Base-by-base conservation (phyloP, 495 filamentous ascomycete genomes). In the Pseudevernia furfuracea region DNA sequence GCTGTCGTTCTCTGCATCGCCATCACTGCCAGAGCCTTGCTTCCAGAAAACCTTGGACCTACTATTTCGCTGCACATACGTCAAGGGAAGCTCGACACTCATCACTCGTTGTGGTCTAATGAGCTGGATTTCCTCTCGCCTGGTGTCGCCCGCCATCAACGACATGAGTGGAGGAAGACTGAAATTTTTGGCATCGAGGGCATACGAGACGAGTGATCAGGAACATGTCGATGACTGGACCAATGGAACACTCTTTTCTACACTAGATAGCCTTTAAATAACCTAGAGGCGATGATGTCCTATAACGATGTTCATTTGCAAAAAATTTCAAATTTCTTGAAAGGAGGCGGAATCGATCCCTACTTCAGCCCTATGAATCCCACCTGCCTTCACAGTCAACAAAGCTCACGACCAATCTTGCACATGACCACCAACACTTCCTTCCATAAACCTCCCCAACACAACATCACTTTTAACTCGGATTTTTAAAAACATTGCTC, bases 51-150 rank as follows among this genome's bases (percentile, higher is more conserved):
- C 96, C 30, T 63, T 96, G 21, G 80, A 86, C 56, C 75, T 96
- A 19, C 60, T 96, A 9, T 91, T 89, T 70, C 84, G 89, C 34
- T 84, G 85, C 11, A 87, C 85, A 0, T 80, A 81, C 30, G 86
- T 96, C 28, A 85, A 87, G 5, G 94, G 91, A 0, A 91, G 90
- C 71, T 89, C 87, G 30, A 96, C 91, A 17, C 76, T 96, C 46
- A 87, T 92, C 37, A 96, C 93, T 17, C 79, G 94, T 67, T 86
- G 88, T 30, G 92, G 89, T n/a, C 75, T 90, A 19, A 72, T 94
- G 59, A 87, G 82, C 62, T 98, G 93, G 91, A 81, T 96, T 37
- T 78, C 87, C 60, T 80, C 80, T 64, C 82, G 85, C 71, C 71
- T 82, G 14, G 74, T 73, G 1, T 70, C 74, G 60, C 69, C 77